phyloP scores from a whole-genome alignment of 192 early-diverging fungal species.

The Coemansia sp. region DNA sequence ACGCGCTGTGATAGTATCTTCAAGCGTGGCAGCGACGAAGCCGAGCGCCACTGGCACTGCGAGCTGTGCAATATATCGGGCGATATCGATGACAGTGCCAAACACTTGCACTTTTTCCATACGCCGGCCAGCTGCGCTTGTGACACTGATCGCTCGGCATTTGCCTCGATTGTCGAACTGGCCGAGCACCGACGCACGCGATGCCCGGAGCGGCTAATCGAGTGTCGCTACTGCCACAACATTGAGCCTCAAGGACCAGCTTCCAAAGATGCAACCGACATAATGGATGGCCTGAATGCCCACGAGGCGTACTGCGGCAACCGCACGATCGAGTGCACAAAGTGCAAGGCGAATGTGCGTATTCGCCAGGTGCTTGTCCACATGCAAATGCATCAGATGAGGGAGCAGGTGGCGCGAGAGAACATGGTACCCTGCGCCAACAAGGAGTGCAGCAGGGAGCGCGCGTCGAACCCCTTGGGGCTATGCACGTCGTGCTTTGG shows the following conservation, averaged over 20 bases:
- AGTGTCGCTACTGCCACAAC: slow-evolving; percentile 82
- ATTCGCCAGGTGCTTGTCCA: slow-evolving; percentile 82
- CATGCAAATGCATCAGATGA: slow-evolving; percentile 66
- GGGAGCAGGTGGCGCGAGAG: slow-evolving; percentile 49
- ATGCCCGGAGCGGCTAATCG: slow-evolving; percentile 74
- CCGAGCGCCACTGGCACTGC: slow-evolving; percentile 84
- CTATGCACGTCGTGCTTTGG: slow-evolving; percentile 80
- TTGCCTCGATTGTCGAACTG: slow-evolving; percentile 51
- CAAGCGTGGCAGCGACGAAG: slow-evolving; percentile 61
- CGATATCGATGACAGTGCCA: slow-evolving; percentile 52
- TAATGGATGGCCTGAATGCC: slow-evolving; percentile 59
- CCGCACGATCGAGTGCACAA: slow-evolving; percentile 77
- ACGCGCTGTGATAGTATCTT: slow-evolving; percentile 63
- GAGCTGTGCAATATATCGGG: slow-evolving; percentile 61
- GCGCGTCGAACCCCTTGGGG: slow-evolving; percentile 56
- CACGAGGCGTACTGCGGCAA: slow-evolving; percentile 88
- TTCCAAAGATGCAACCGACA: slow-evolving; percentile 60
- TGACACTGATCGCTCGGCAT: slow-evolving; percentile 22
- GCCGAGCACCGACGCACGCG: slow-evolving; percentile 65
- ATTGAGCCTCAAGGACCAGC: slow-evolving; percentile 62
- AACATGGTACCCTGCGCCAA: slow-evolving; percentile 73
- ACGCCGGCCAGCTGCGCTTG: slow-evolving; percentile 64
- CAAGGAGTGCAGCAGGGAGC: slow-evolving; percentile 64
- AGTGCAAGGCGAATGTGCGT: slow-evolving; percentile 68
- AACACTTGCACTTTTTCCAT: slow-evolving; percentile 70